Percentiles rank a stretch among this genome's conserved stretches.
Evolutionary conservation across 106 monocot species (phyloP).

Genomic region (Dioscorea alata): DNA sequence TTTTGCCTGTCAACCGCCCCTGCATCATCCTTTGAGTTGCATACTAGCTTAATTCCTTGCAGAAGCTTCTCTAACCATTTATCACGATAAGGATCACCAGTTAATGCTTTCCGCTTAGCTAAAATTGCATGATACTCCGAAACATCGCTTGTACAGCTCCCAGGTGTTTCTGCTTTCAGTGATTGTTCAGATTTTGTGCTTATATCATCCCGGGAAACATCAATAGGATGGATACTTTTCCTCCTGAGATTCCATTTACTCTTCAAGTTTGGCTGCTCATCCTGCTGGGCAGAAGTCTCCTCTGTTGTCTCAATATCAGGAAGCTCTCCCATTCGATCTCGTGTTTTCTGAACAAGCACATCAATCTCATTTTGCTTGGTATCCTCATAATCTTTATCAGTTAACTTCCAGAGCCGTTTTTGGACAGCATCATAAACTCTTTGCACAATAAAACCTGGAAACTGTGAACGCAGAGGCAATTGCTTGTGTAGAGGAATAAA

Average conservation of each 20-base stretch:
- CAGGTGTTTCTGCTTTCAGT: constrained; percentile 59
- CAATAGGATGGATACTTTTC: constrained; percentile 44
- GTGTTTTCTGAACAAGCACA: constrained; percentile 70
- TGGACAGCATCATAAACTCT: constrained; percentile 84
- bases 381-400: constrained; percentile 94
- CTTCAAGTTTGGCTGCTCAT: constrained; percentile 13
- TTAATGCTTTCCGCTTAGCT: constrained; percentile 62
- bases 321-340: constrained; percentile 69
- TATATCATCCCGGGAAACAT: constrained; percentile 46
- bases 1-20: constrained; percentile 18
- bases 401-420: constrained; percentile 81
- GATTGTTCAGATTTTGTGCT: constrained; percentile 25
- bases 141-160: constrained; percentile 45
- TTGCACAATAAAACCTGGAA: constrained; percentile 92
- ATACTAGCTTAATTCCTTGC: constrained; percentile 53
- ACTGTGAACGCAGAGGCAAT: constrained; percentile 55
- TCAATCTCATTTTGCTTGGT: constrained; percentile 83
- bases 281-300: constrained; percentile 26
- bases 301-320: constrained; percentile 51
- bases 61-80: constrained; percentile 86
- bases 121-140: constrained; percentile 55
- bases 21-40: constrained; percentile 37
- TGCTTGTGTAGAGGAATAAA: constrained; percentile 86
- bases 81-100: constrained; percentile 64
- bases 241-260: constrained; percentile 50